phyloP scores from a whole-genome alignment of 2,329 filamentous ascomycete species.

The Cadophora sp. region DNA sequence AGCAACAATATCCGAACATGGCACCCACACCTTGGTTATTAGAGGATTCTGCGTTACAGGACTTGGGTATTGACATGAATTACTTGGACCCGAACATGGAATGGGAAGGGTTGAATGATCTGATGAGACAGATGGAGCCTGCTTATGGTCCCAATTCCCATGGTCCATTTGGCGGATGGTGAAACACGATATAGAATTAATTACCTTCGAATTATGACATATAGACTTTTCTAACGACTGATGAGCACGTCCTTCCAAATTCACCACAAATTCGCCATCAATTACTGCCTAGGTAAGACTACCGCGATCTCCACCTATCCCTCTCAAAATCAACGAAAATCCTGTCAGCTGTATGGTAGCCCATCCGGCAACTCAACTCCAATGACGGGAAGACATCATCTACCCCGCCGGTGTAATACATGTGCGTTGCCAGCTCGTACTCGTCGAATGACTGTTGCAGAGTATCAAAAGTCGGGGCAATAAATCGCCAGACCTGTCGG shows the following conservation, averaged over 20 bases:
- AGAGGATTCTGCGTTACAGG: constrained; percentile 22
- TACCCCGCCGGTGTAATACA: background rate
- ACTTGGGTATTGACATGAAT: constrained; percentile 21
- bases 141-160: constrained; percentile 10
- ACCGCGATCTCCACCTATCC: too few relatives aligned
- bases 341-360: too few relatives aligned
- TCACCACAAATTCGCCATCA: too few relatives aligned
- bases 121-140: constrained; percentile 19
- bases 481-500: background rate
- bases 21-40: constrained; percentile 22
- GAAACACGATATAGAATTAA: background rate
- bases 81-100: constrained; percentile 20
- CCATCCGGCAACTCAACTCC: background rate
- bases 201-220: too few relatives aligned
- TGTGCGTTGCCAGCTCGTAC: background rate
- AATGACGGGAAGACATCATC: background rate
- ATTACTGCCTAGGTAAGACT: too few relatives aligned
- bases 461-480: background rate
- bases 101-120: constrained; percentile 19
- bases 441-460: background rate
- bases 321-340: too few relatives aligned
- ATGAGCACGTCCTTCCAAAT: too few relatives aligned
- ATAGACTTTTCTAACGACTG: too few relatives aligned
- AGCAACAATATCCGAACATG: constrained; percentile 10
- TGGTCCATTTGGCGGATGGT: constrained; percentile 13